Evolutionary conservation across 2,329 filamentous ascomycete species (phyloP).

Genomic region (Stemphylium beticola): DNA sequence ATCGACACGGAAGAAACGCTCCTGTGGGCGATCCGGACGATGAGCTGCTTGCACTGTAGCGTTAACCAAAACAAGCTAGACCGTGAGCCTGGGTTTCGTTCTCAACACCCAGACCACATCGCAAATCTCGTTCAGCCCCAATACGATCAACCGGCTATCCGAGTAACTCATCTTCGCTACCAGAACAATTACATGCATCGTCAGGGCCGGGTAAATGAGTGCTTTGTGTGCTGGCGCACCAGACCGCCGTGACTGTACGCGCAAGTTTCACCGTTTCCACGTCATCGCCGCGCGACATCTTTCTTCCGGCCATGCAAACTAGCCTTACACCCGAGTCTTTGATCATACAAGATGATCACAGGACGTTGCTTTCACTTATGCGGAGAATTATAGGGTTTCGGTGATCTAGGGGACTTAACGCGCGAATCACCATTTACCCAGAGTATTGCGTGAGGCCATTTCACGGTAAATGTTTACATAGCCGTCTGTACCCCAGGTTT

Average conservation of each 20-base stretch:
- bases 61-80: background rate
- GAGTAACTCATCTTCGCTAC: background rate
- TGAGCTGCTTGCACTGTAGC: background rate
- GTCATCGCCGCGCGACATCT: conserved; percentile 3
- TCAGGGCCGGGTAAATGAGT: background rate
- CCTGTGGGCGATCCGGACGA: background rate
- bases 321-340: background rate
- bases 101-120: background rate
- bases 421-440: conserved; percentile 22
- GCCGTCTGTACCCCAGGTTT: conserved; percentile 24
- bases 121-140: background rate
- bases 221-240: background rate
- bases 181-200: background rate
- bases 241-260: background rate
- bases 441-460: conserved; percentile 9
- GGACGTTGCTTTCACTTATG: conserved; percentile 1
- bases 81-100: background rate
- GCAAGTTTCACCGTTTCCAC: background rate
- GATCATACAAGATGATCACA: conserved; percentile 3
- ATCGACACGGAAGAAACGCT: background rate
- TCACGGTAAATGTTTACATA: conserved; percentile 10
- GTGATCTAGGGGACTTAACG: conserved; percentile 2
- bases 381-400: conserved; percentile 14
- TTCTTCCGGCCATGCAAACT: conserved; percentile 1
- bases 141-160: background rate